Percentiles rank a stretch among this genome's conserved stretches.
These are phyloP conservation scores for Vitellaria paradoxa DNA, from an alignment of 179 eudicot genomes.

Conservation along the genomic window DNA sequence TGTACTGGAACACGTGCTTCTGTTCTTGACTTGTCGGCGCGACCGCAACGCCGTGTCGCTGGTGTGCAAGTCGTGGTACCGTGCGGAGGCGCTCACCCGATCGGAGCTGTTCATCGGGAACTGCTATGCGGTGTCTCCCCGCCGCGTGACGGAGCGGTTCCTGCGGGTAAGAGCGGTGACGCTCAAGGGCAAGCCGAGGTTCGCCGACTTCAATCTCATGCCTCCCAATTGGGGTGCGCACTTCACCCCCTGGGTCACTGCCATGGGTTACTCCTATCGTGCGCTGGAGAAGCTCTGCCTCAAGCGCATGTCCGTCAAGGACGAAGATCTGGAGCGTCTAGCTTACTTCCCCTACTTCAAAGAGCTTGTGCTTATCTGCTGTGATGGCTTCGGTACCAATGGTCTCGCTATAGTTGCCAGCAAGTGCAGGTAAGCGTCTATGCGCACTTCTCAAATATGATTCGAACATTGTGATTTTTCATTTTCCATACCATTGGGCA, in stretches of 20 bases:
- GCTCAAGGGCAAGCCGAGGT: slow-evolving; percentile 72
- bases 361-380: slow-evolving; percentile 66
- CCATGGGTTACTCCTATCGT: slow-evolving; percentile 41
- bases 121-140: slow-evolving; percentile 59
- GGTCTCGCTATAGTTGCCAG: slow-evolving; percentile 59
- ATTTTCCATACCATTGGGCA: too few relatives aligned
- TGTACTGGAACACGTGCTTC: slow-evolving; percentile 67
- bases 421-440: slow-evolving; percentile 45
- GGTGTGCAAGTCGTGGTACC: slow-evolving; percentile 75
- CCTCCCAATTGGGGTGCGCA: slow-evolving; percentile 67
- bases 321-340: slow-evolving; percentile 49
- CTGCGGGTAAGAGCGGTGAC: slow-evolving; percentile 34
- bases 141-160: slow-evolving; percentile 53
- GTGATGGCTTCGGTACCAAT: slow-evolving; percentile 68
- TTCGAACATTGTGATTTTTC: too few relatives aligned
- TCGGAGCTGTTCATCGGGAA: slow-evolving; percentile 70
- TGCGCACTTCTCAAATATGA: neutral
- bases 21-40: slow-evolving; percentile 44
- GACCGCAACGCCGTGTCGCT: slow-evolving; percentile 69
- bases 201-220: slow-evolving; percentile 70
- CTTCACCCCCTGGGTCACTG: slow-evolving; percentile 42
- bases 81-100: slow-evolving; percentile 65
- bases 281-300: slow-evolving; percentile 54
- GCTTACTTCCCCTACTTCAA: slow-evolving; percentile 41
- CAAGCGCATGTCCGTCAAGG: slow-evolving; percentile 62